phyloP scores from a whole-genome alignment of 129 eudicot species.

The Chrysanthemum seticuspe region DNA sequence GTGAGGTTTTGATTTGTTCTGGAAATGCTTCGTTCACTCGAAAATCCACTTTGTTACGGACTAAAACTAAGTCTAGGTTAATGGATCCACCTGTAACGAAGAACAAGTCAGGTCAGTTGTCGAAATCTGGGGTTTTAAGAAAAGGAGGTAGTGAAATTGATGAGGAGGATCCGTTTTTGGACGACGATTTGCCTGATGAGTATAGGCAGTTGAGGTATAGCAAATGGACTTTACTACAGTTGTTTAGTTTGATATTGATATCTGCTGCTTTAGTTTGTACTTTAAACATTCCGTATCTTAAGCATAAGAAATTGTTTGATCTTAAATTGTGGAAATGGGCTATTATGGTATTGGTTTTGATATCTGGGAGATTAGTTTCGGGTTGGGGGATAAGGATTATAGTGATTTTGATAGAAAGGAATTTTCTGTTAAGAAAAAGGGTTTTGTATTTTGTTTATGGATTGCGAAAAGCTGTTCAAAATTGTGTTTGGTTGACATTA shows the following conservation, averaged over 20 bases:
- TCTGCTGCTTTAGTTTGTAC: conserved; percentile 33
- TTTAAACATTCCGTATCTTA: conserved; percentile 21
- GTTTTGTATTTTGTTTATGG: conserved; percentile 69
- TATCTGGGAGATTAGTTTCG: conserved; percentile 53
- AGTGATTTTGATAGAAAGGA: conserved; percentile 42
- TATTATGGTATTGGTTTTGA: conserved; percentile 44
- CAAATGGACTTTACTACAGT: conserved; percentile 34
- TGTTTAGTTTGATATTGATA: conserved; percentile 30
- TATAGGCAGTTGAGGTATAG: conserved; percentile 34
- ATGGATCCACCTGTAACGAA: conserved; percentile 33
- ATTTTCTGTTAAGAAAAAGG: conserved; percentile 44
- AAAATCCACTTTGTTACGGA: conserved; percentile 28
- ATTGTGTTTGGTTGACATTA: conserved; percentile 66
- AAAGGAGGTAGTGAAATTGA: conserved; percentile 32
- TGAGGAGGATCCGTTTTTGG: conserved; percentile 37
- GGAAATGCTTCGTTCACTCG: conserved; percentile 24
- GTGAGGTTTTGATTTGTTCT: conserved; percentile 31
- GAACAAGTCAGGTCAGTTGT: conserved; percentile 20
- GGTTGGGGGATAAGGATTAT: conserved; percentile 47
- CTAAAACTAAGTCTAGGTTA: conserved; percentile 38
- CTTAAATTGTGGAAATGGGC: conserved; percentile 57
- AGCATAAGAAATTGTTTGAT: conserved; percentile 28
- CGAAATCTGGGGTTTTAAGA: conserved; percentile 17
- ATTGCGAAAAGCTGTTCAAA: conserved; percentile 60
- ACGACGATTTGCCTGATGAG: conserved; percentile 39